These are phyloP conservation scores for Phytophthora fragariae DNA, from an alignment of 352 stramenopile species.

Conservation along the genomic window DNA sequence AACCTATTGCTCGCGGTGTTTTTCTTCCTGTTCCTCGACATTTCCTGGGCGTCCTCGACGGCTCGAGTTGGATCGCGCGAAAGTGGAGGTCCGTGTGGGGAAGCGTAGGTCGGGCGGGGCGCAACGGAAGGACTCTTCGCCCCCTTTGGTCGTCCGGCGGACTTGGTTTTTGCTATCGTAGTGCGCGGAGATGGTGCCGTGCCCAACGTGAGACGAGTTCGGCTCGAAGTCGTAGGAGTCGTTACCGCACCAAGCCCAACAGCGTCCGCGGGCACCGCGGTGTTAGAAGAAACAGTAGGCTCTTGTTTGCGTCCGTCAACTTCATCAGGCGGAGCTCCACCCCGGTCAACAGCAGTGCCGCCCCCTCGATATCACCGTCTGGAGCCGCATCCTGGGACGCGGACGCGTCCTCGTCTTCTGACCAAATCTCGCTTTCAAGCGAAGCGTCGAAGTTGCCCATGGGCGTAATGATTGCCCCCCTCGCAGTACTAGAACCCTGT, in stretches of 20 bases:
- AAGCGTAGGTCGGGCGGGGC: neutral
- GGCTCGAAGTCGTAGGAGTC: no score
- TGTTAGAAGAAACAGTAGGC: no score
- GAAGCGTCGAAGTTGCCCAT: neutral
- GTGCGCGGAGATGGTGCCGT: no score
- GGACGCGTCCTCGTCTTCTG: neutral
- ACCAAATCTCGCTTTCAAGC: neutral
- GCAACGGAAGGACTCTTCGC: neutral
- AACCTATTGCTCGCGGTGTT: neutral
- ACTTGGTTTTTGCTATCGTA: neutral
- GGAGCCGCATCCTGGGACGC: neutral
- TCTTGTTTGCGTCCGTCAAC: no score
- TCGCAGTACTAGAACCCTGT: neutral
- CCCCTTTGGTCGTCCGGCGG: neutral
- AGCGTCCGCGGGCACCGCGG: no score
- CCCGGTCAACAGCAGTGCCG: no score
- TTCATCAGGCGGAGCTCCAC: no score
- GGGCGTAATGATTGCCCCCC: neutral
- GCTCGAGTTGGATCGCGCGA: neutral
- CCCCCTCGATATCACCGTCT: no score
- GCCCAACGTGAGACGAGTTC: no score
- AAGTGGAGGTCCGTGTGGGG: neutral
- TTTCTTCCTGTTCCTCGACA: neutral
- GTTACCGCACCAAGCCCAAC: no score
- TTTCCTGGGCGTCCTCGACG: neutral